Percentiles rank a stretch among this genome's conserved stretches.
Evolutionary conservation across 257 asterid genomes (phyloP).

Genomic region (Solanum chiquidenum): DNA sequence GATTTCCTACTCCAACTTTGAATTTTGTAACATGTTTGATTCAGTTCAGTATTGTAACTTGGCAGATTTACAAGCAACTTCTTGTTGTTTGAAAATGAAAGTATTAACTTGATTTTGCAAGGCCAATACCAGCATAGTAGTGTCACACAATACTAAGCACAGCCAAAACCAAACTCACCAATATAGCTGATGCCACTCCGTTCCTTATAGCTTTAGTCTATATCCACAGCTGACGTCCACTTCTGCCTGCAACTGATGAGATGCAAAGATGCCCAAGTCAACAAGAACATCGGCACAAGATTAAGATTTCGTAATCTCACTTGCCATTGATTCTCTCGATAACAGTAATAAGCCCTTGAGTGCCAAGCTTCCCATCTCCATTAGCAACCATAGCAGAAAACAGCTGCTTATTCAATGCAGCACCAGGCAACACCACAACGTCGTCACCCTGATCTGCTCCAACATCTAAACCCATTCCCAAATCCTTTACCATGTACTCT

Average conservation of each 20-base stretch:
- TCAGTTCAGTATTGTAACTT: background rate
- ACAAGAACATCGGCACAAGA: background rate
- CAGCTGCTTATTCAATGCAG: constrained; percentile 65
- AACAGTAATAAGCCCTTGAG: constrained; percentile 65
- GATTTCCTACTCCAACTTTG: background rate
- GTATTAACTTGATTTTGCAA: background rate
- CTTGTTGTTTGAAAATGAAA: background rate
- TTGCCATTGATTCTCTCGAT: constrained; percentile 64
- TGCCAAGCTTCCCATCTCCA: constrained; percentile 72
- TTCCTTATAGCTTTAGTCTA: background rate
- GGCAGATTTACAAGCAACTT: background rate
- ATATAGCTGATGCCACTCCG: background rate
- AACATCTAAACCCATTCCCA: constrained; percentile 72
- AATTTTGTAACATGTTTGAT: background rate
- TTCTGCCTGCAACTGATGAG: background rate
- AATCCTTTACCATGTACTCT: constrained; percentile 86
- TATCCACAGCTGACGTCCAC: background rate
- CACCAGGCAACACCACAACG: constrained; percentile 71
- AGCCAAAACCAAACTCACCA: background rate
- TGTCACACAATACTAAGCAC: background rate
- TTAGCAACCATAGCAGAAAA: constrained; percentile 77
- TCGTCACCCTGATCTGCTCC: constrained; percentile 30
- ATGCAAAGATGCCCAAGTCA: background rate
- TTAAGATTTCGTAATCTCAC: background rate
- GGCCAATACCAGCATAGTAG: background rate